A percentile compares a stretch with the other conserved stretches of the same genome.
Conservation (phyloP, 768 basidiomycete genomes). For the Lactarius pseudohatsudake region DNA sequence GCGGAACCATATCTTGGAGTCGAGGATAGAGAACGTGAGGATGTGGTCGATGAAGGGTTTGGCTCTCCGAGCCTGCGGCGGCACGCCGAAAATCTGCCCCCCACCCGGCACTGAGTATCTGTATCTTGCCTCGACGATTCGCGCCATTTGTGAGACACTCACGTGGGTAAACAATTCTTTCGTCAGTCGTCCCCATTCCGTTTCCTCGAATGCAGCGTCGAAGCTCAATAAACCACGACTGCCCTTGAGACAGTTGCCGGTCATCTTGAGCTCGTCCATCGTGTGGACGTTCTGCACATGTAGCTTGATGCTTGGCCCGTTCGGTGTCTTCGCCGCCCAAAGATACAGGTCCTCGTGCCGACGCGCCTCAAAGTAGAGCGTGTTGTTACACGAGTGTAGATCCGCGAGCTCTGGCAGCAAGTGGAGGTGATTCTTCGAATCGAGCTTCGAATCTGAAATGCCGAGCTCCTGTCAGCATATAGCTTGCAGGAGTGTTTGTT, state of each 20-base stretch:
- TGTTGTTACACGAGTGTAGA: conserved; percentile 96
- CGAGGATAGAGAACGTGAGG: conserved; percentile 92
- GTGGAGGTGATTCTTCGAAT: conserved; percentile 91
- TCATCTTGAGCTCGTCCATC: conserved; percentile 99
- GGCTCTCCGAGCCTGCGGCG: conserved; percentile 81
- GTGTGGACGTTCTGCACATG: conserved; percentile 99
- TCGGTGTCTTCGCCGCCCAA: conserved; percentile 96
- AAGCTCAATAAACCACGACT: conserved; percentile 91
- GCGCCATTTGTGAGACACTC: conserved; percentile 34
- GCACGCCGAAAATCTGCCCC: conserved; percentile 88
- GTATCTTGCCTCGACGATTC: background rate
- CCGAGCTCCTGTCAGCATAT: background rate
- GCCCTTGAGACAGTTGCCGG: conserved; percentile 97
- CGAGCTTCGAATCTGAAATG: conserved; percentile 85
- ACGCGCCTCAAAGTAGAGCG: conserved; percentile 95
- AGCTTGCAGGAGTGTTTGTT: background rate
- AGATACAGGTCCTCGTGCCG: conserved; percentile 94
- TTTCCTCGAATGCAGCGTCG: conserved; percentile 85
- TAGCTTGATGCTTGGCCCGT: conserved; percentile 95
- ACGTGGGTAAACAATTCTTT: conserved; percentile 96
- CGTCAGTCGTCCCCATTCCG: conserved; percentile 79
- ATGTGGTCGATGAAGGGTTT: conserved; percentile 99
- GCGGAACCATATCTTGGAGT: conserved; percentile 98
- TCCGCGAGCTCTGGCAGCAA: conserved; percentile 96
- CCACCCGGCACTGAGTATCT: background rate